Evolutionary conservation across 1,284 basidiomycete genomes (phyloP), one percentile per base, ranked within the genome.

Genomic region (Fomitopsis palustris): DNA sequence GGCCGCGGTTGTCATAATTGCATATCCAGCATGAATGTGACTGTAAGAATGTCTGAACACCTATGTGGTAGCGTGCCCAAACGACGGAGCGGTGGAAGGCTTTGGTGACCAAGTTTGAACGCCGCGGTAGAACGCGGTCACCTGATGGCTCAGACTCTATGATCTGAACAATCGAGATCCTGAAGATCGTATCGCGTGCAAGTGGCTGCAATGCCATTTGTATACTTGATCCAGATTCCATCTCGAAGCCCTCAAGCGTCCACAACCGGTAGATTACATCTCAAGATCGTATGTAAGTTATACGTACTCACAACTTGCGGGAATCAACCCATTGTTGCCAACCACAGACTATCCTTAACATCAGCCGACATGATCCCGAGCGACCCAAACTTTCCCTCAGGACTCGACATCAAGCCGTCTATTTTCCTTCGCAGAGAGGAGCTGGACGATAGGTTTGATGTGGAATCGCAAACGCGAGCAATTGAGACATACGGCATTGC

Each of bases 401-500:
- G 65, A 31, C 69, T 73, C 27, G 60, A 67, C 39, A 72, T 73
- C 37, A 61, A 41, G 21, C 69, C 70, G 9, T 65, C 67, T 2
- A 53, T 54, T 21, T 53, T 42, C 7, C 33, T 29, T 37, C 49
- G 16, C 8, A 29, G 27, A 14, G 25, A 39, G 38, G 16, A 14
- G 27, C 57, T 55, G 35, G 64, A 61, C 37, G 62, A 19, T 19
- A 29, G 64, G 12, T 87, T 87, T 63, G 75, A 77, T 42, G 65
- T 70, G 19, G 63, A 70, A 41, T 81, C 82, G 3, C 88, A 91
- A 66, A 71, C 76, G 61, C 71, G 76, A n/a, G 83, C 87, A 6
- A 90, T 92, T 58, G 71, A 77, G 19, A 76, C 75, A 55, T 92
- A 85, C 69, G 89, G 90, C 5, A 92, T 92, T 56, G 90, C 89